These are phyloP conservation scores for Annulohypoxylon nitens DNA, from an alignment of 495 filamentous ascomycete genomes.

Conservation along the genomic window DNA sequence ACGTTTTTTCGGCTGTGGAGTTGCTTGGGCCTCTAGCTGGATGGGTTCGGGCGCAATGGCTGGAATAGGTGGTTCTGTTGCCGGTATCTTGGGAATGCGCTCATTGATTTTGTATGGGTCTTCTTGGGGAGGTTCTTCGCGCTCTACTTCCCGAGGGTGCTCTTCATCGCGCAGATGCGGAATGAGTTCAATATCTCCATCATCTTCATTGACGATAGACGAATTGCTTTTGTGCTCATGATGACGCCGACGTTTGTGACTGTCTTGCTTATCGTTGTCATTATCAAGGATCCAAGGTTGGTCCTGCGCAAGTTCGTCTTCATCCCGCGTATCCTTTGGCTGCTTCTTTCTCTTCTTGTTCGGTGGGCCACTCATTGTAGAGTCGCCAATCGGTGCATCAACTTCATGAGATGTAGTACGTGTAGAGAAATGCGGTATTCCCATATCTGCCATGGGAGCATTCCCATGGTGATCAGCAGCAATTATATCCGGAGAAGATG, in stretches of 20 bases:
- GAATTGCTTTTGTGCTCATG: slow-evolving; percentile 17
- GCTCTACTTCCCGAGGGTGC: not conserved
- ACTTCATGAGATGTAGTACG: slow-evolving; percentile 1
- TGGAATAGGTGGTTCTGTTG: slow-evolving; percentile 21
- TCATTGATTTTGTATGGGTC: slow-evolving; percentile 18
- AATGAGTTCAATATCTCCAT: slow-evolving; percentile 32
- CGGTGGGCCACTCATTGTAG: not conserved
- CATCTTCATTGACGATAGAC: slow-evolving; percentile 15
- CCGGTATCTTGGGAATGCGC: slow-evolving; percentile 15
- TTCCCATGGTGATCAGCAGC: slow-evolving; percentile 30
- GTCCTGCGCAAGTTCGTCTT: slow-evolving; percentile 45
- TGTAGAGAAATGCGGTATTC: slow-evolving; percentile 5
- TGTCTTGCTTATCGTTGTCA: slow-evolving; percentile 18
- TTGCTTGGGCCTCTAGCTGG: slow-evolving; percentile 20
- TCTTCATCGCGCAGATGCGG: slow-evolving; percentile 20
- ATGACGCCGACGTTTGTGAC: slow-evolving; percentile 32
- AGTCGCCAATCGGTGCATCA: slow-evolving; percentile 1
- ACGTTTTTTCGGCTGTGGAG: slow-evolving; percentile 42
- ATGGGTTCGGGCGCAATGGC: slow-evolving; percentile 6
- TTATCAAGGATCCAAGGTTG: slow-evolving; percentile 9
- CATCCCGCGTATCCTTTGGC: slow-evolving; percentile 26
- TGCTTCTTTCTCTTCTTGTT: slow-evolving; percentile 36
- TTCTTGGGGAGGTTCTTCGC: not conserved
- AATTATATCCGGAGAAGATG: slow-evolving; percentile 48
- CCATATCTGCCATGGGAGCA: not conserved